phyloP scores from a whole-genome alignment of 768 basidiomycete species.

The Hygrocybe punicea region DNA sequence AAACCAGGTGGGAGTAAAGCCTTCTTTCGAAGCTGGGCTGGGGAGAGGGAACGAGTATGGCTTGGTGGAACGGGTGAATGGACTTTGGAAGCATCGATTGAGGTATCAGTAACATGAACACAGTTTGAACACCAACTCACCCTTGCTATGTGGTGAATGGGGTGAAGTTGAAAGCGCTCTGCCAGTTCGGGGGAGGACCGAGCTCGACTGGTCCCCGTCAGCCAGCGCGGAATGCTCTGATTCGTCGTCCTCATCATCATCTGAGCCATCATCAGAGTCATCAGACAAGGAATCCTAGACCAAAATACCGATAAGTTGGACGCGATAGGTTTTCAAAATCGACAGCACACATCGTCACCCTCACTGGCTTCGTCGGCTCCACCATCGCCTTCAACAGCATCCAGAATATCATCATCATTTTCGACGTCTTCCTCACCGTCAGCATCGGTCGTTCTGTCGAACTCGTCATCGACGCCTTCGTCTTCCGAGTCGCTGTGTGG shows the following conservation, averaged over 20 bases:
- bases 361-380: conserved; percentile 60
- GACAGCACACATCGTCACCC: conserved; percentile 70
- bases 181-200: not conserved
- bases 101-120: conserved; percentile 14
- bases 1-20: conserved; percentile 34
- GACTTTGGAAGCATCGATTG: conserved; percentile 4
- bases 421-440: conserved; percentile 48
- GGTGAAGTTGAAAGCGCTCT: conserved; percentile 3
- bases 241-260: conserved; percentile 49
- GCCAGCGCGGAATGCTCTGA: conserved; percentile 26
- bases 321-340: conserved; percentile 2
- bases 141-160: conserved; percentile 32
- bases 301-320: not conserved
- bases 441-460: conserved; percentile 48
- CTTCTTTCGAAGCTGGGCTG: conserved; percentile 51
- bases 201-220: conserved; percentile 23
- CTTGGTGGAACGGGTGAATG: conserved; percentile 31
- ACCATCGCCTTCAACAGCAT: conserved; percentile 49
- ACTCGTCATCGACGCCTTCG: conserved; percentile 57
- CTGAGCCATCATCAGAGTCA: conserved; percentile 54
- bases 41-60: conserved; percentile 49
- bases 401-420: conserved; percentile 54
- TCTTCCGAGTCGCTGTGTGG: conserved; percentile 61
- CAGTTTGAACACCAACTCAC: conserved; percentile 18
- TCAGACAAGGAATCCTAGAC: conserved; percentile 57